Percentiles rank a stretch among this genome's conserved stretches.
Conservation (phyloP, 331 rosid species). For the Pyrus hybrid region DNA sequence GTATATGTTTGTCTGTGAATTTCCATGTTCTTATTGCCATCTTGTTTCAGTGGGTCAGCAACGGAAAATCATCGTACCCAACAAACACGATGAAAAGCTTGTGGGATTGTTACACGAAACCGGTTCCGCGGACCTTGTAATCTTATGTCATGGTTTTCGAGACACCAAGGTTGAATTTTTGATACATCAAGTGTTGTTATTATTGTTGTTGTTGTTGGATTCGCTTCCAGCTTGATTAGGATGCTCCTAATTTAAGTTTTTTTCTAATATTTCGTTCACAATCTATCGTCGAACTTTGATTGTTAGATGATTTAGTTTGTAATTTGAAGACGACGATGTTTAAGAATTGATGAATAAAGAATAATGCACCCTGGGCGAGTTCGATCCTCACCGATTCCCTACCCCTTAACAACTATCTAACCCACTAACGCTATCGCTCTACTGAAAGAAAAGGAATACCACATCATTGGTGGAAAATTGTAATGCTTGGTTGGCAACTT, state of each 20-base stretch:
- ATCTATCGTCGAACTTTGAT: not conserved
- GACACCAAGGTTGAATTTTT: constrained; percentile 43
- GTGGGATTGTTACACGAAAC: constrained; percentile 67
- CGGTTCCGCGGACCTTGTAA: constrained; percentile 46
- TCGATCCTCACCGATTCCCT: no score
- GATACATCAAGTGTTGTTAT: not conserved
- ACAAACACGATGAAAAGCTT: constrained; percentile 48
- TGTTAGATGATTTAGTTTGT: not conserved
- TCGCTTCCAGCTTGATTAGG: not conserved
- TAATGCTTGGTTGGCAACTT: not conserved
- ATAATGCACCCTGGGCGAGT: no score
- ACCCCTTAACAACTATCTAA: no score
- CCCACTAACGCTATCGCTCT: no score
- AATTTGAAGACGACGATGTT: no score
- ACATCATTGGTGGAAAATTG: not conserved
- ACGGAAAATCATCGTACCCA: constrained; percentile 35
- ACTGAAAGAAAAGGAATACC: no score
- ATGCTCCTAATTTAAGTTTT: not conserved
- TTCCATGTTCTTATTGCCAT: constrained; percentile 6
- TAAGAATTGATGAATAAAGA: no score
- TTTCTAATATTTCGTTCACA: not conserved
- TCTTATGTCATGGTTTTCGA: constrained; percentile 62
- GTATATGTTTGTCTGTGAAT: not conserved
- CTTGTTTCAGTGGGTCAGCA: constrained; percentile 36
- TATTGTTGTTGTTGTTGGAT: no score